phyloP scores from a whole-genome alignment of 2,329 filamentous ascomycete species.

The Monosporascus sp. region DNA sequence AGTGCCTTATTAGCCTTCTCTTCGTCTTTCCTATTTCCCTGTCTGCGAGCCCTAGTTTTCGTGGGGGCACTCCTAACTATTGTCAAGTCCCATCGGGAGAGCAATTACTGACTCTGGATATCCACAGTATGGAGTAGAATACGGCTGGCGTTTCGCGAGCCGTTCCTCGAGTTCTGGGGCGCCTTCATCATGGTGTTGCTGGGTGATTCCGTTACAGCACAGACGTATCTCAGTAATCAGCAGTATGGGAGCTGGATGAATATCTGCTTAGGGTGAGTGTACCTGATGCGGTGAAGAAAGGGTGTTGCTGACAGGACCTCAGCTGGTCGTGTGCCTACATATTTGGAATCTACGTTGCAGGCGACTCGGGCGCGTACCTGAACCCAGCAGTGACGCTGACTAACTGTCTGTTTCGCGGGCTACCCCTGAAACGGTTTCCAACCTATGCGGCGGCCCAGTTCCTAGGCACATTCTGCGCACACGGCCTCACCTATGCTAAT shows the following conservation, averaged over 20 bases:
- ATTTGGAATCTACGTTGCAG: slow-evolving; percentile 62
- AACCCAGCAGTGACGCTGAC: slow-evolving; percentile 67
- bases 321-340: slow-evolving; percentile 54
- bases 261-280: slow-evolving; percentile 41
- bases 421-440: slow-evolving; percentile 65
- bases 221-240: slow-evolving; percentile 53
- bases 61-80: too few relatives aligned
- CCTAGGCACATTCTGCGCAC: slow-evolving; percentile 57
- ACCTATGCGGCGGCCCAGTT: slow-evolving; percentile 62
- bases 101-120: too few relatives aligned
- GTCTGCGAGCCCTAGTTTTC: too few relatives aligned
- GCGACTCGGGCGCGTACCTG: slow-evolving; percentile 62
- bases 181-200: slow-evolving; percentile 65
- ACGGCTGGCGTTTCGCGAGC: slow-evolving; percentile 47
- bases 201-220: slow-evolving; percentile 65
- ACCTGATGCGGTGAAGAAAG: too few relatives aligned
- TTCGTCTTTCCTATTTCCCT: too few relatives aligned
- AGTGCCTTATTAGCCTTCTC: too few relatives aligned
- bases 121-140: slow-evolving; percentile 44
- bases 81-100: too few relatives aligned
- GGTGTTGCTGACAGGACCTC: background rate
- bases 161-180: slow-evolving; percentile 62
- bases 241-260: slow-evolving; percentile 44
- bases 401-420: slow-evolving; percentile 62
- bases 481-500: slow-evolving; percentile 56